These are phyloP conservation scores for Pleurotus cornucopiae DNA, from an alignment of 768 basidiomycete species.

Conservation along the genomic window DNA sequence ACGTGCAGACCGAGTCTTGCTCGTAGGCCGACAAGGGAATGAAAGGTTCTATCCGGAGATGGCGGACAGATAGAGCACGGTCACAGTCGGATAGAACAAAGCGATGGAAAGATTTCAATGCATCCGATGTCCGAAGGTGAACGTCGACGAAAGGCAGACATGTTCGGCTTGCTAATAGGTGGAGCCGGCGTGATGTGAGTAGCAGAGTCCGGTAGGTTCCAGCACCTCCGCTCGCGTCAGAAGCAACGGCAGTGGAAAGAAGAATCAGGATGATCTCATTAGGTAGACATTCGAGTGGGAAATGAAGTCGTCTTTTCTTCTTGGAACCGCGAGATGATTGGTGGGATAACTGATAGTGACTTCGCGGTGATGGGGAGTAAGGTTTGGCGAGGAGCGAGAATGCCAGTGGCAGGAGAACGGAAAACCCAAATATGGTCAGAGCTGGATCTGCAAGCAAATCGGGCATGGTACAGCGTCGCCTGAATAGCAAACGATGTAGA, in stretches of 20 bases:
- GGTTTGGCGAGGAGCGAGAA: slow-evolving; percentile 3
- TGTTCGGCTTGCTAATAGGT: not conserved
- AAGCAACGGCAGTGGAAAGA: not conserved
- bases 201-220: not conserved
- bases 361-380: not conserved
- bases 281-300: slow-evolving; percentile 1
- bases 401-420: not conserved
- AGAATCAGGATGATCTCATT: not conserved
- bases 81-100: not conserved
- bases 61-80: not conserved
- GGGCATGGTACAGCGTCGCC: not conserved
- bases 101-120: not conserved
- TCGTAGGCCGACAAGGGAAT: slow-evolving; percentile 5
- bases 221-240: not conserved
- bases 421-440: slow-evolving; percentile 3
- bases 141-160: not conserved
- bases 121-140: slow-evolving; percentile 2
- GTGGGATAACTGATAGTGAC: not conserved
- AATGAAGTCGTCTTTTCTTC: not conserved
- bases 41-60: not conserved
- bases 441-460: not conserved
- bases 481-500: too few relatives aligned
- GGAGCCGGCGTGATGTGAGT: not conserved
- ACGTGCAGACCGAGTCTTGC: not conserved
- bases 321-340: not conserved